These are phyloP conservation scores for Saturnispora saitoi DNA, from an alignment of 805 yeast genomes.

Conservation along the genomic window DNA sequence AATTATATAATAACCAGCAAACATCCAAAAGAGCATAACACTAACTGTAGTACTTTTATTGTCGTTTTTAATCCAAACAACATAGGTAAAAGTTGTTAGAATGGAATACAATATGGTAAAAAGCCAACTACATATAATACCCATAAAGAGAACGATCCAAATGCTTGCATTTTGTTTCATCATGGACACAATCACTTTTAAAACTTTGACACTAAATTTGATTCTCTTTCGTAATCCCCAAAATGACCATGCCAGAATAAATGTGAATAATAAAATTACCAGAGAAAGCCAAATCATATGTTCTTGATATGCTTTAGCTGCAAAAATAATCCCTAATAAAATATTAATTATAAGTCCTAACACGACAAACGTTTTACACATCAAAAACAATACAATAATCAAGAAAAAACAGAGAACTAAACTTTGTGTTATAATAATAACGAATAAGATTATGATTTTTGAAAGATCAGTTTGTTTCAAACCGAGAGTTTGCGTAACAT, in stretches of 20 bases:
- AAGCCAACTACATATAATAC: conserved; percentile 46
- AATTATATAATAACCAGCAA: conserved; percentile 75
- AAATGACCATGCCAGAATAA: conserved; percentile 14
- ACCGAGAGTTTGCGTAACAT: background rate
- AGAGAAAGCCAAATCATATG: background rate
- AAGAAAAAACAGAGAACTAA: background rate
- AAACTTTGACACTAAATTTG: conserved; percentile 22
- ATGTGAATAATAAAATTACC: conserved; percentile 24
- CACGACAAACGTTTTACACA: conserved; percentile 1
- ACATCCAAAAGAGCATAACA: conserved; percentile 65
- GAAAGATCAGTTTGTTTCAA: conserved; percentile 34
- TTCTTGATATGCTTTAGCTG: background rate
- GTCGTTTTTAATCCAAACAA: conserved; percentile 45
- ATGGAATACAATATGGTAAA: conserved; percentile 60
- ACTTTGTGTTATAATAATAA: background rate
- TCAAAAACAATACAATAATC: background rate
- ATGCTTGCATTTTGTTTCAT: conserved; percentile 64
- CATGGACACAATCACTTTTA: conserved; percentile 51
- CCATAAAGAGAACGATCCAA: conserved; percentile 33
- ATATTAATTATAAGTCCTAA: conserved; percentile 3
- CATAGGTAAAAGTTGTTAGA: conserved; percentile 67
- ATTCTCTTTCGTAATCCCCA: conserved; percentile 20
- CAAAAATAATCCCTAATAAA: background rate
- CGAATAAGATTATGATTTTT: conserved; percentile 27
- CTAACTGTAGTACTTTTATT: conserved; percentile 9